These are phyloP conservation scores for Mucor indicus DNA, from an alignment of 371 early-diverging fungal species.

Conservation along the genomic window DNA sequence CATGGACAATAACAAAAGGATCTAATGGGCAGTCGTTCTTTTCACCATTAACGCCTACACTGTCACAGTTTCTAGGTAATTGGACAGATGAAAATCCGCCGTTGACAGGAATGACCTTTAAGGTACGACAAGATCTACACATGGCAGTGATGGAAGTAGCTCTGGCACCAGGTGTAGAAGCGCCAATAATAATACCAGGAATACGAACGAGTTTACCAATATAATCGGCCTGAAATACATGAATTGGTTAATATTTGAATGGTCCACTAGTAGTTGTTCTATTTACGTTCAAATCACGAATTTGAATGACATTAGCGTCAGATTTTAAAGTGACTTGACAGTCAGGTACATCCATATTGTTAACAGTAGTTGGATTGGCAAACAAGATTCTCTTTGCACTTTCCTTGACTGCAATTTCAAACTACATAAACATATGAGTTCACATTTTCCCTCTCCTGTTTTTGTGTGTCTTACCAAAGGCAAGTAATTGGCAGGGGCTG, in stretches of 20 bases:
- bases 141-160: conserved; percentile 84
- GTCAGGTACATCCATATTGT: conserved; percentile 60
- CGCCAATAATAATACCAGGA: conserved; percentile 97
- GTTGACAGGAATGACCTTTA: conserved; percentile 74
- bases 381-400: conserved; percentile 66
- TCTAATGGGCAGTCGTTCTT: conserved; percentile 82
- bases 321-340: conserved; percentile 89
- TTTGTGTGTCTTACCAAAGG: conserved; percentile 57
- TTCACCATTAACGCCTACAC: conserved; percentile 12
- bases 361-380: conserved; percentile 36
- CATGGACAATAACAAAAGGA: conserved; percentile 94
- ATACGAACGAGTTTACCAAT: conserved; percentile 95
- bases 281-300: conserved; percentile 82
- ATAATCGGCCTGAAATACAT: conserved; percentile 64
- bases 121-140: conserved; percentile 86
- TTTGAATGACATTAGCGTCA: conserved; percentile 76
- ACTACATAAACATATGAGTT: conserved; percentile 41
- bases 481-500: conserved; percentile 77
- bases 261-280: too few relatives aligned
- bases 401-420: conserved; percentile 81
- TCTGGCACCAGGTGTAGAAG: conserved; percentile 87
- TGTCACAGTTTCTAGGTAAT: conserved; percentile 87
- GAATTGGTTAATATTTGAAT: too few relatives aligned
- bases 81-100: conserved; percentile 84
- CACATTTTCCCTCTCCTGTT: neutral